Conservation (phyloP, 768 basidiomycete species). For the Termitomyces heimii region DNA sequence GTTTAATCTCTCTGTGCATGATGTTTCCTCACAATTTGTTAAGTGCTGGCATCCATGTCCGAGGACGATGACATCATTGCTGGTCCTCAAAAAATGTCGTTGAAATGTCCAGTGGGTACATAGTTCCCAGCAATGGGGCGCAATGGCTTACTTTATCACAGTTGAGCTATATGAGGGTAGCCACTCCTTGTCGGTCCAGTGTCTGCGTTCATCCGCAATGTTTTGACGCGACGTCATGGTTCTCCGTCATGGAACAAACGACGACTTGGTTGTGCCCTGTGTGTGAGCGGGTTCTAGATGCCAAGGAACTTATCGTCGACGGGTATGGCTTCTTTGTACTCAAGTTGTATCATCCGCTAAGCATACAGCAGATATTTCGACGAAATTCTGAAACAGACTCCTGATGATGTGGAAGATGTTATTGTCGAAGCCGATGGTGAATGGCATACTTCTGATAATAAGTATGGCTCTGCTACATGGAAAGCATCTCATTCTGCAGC, state of each 20-base stretch:
- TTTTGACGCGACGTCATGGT: slow-evolving; percentile 94
- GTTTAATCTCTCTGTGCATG: slow-evolving; percentile 12
- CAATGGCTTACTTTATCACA: slow-evolving; percentile 19
- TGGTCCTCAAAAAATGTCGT: slow-evolving; percentile 82
- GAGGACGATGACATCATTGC: slow-evolving; percentile 92
- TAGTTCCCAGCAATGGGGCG: not conserved
- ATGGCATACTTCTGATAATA: slow-evolving; percentile 92
- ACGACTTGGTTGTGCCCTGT: slow-evolving; percentile 96
- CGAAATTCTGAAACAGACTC: slow-evolving; percentile 70
- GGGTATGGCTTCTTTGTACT: slow-evolving; percentile 47
- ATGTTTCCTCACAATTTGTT: not conserved
- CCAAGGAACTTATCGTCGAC: slow-evolving; percentile 85
- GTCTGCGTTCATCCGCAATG: slow-evolving; percentile 89
- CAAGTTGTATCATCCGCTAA: not conserved
- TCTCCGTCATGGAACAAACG: slow-evolving; percentile 91
- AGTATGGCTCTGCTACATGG: slow-evolving; percentile 74
- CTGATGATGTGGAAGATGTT: slow-evolving; percentile 85
- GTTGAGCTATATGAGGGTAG: slow-evolving; percentile 86
- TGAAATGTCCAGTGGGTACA: slow-evolving; percentile 85
- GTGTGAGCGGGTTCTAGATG: slow-evolving; percentile 74
- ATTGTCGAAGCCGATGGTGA: slow-evolving; percentile 91
- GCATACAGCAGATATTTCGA: slow-evolving; percentile 69
- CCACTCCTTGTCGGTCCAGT: slow-evolving; percentile 80
- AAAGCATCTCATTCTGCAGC: slow-evolving; percentile 41
- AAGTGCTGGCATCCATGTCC: slow-evolving; percentile 52